Percentiles rank a stretch among this genome's conserved stretches.
phyloP scores from a whole-genome alignment of 164 flowering plant species.

The Macadamia integrifolia region DNA sequence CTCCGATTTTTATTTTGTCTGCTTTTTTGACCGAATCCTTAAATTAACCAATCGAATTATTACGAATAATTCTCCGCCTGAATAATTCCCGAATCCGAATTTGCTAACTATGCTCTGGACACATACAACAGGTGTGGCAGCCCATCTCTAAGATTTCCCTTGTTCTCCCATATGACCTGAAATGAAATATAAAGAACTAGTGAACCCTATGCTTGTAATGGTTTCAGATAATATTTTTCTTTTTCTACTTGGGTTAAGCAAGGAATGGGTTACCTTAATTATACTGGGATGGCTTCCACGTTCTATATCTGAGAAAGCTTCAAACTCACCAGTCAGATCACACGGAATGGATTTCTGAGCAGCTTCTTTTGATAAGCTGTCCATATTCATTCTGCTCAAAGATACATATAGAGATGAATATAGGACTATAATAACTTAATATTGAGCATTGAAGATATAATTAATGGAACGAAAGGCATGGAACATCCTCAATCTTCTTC shows the following conservation, averaged over 20 bases:
- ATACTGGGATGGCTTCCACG: conserved; percentile 37
- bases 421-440: too few species aligned
- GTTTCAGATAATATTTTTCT: not conserved
- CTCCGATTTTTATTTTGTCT: too few species aligned
- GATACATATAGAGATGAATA: too few species aligned
- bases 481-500: conserved; percentile 36
- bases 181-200: not conserved
- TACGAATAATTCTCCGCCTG: too few species aligned
- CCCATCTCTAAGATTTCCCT: conserved; percentile 29
- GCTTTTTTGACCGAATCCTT: too few species aligned
- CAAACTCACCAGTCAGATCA: conserved; percentile 20
- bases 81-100: too few species aligned
- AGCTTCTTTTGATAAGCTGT: conserved; percentile 31
- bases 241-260: not conserved
- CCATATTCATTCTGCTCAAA: conserved; percentile 36
- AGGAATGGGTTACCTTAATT: conserved; percentile 34
- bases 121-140: conserved; percentile 51
- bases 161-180: conserved; percentile 50
- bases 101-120: too few species aligned
- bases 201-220: not conserved
- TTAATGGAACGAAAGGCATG: not conserved
- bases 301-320: conserved; percentile 29
- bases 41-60: too few species aligned
- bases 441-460: too few species aligned
- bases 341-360: not conserved